Evolutionary conservation across 768 basidiomycete genomes (phyloP).

Genomic region (Rhodocollybia butyracea): DNA sequence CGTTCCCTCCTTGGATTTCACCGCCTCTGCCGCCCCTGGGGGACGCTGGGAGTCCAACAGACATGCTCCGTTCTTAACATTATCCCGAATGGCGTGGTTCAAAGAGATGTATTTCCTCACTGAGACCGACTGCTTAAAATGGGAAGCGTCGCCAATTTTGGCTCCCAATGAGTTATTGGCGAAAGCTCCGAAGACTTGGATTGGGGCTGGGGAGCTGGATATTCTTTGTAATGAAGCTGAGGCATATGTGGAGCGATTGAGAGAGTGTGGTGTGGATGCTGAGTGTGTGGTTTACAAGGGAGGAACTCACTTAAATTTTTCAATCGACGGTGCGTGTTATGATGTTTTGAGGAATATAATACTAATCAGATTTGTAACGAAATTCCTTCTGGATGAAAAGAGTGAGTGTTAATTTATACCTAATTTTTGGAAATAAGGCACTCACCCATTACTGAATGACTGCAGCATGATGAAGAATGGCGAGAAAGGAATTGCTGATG

Average conservation of each 20-base stretch:
- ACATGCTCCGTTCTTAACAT: constrained; percentile 55
- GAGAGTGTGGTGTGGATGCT: constrained; percentile 47
- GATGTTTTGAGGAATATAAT: not conserved
- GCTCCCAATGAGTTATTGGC: constrained; percentile 53
- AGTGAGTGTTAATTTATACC: not conserved
- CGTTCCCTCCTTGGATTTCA: constrained; percentile 73
- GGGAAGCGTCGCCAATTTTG: constrained; percentile 69
- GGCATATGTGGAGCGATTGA: constrained; percentile 57
- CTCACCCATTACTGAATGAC: not conserved
- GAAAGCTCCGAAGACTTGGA: constrained; percentile 55
- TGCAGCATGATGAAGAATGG: not conserved
- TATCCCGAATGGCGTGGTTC: constrained; percentile 73
- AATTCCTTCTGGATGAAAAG: not conserved
- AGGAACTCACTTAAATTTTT: constrained; percentile 70
- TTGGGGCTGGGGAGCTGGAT: constrained; percentile 63
- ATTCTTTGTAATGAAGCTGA: constrained; percentile 66
- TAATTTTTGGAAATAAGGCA: not conserved
- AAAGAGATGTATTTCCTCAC: constrained; percentile 64
- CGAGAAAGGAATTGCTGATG: not conserved
- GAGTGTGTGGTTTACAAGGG: constrained; percentile 56
- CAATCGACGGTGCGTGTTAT: constrained; percentile 58
- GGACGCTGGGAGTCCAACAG: constrained; percentile 54
- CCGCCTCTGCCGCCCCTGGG: constrained; percentile 38
- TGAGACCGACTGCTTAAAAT: constrained; percentile 52
- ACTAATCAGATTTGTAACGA: not conserved